Percentiles rank a stretch among this genome's conserved stretches.
Evolutionary conservation across 768 basidiomycete species (phyloP).

Genomic region (Russula earlei): DNA sequence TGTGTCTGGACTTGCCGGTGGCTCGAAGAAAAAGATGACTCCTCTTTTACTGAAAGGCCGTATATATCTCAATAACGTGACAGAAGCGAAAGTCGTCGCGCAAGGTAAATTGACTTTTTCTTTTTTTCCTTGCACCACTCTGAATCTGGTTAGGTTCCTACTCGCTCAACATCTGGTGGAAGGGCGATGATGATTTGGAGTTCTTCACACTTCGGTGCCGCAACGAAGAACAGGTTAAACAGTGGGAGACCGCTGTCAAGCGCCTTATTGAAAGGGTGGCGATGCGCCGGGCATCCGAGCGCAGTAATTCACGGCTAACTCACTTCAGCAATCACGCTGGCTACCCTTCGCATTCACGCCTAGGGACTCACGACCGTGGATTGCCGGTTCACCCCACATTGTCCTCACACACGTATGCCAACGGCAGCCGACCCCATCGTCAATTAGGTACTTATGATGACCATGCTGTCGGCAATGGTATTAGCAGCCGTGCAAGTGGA

Average conservation of each 20-base stretch:
- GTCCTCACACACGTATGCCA: slow-evolving; percentile 20
- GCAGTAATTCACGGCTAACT: slow-evolving; percentile 45
- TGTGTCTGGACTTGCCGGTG: slow-evolving; percentile 42
- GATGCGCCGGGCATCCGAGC: slow-evolving; percentile 59
- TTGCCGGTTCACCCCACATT: slow-evolving; percentile 21
- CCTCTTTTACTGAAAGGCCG: slow-evolving; percentile 88
- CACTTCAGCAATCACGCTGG: slow-evolving; percentile 38
- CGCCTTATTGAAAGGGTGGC: slow-evolving; percentile 74
- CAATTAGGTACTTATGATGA: slow-evolving; percentile 16
- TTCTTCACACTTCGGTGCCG: slow-evolving; percentile 91
- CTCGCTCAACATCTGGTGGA: slow-evolving; percentile 88
- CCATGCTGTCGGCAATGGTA: slow-evolving; percentile 10
- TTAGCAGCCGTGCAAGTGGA: slow-evolving; percentile 32
- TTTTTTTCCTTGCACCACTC: not conserved
- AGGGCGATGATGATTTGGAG: slow-evolving; percentile 87
- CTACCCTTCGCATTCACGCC: slow-evolving; percentile 26
- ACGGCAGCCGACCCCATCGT: slow-evolving; percentile 19
- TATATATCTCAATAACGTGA: slow-evolving; percentile 95
- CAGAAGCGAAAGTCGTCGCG: slow-evolving; percentile 47
- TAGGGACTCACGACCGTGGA: slow-evolving; percentile 2
- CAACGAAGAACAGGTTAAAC: slow-evolving; percentile 82
- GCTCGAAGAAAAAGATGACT: slow-evolving; percentile 65
- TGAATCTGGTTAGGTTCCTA: slow-evolving; percentile 39
- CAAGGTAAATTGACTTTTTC: slow-evolving; percentile 42
- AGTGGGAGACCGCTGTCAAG: slow-evolving; percentile 88